phyloP scores from a whole-genome alignment of 1,139 yeast genomes.

The Taphrina confusa region DNA sequence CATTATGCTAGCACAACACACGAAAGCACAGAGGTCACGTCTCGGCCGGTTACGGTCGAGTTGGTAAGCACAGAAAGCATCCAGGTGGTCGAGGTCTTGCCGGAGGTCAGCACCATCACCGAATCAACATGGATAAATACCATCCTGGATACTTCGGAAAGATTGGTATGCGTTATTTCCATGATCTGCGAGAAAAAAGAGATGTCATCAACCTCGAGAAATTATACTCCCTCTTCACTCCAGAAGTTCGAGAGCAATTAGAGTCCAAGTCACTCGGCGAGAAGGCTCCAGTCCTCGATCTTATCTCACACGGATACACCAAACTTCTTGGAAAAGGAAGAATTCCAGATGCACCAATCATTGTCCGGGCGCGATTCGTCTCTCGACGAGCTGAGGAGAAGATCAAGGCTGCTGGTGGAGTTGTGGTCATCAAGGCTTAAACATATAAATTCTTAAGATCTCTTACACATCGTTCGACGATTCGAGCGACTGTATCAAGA shows the following conservation, averaged over 20 bases:
- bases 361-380: constrained; percentile 99
- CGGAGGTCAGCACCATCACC: constrained; percentile 99
- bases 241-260: constrained; percentile 93
- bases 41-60: constrained; percentile 99
- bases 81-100: constrained; percentile 99
- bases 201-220: constrained; percentile 98
- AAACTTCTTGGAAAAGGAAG: constrained; percentile 99
- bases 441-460: no score
- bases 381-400: constrained; percentile 99
- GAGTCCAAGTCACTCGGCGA: constrained; percentile 79
- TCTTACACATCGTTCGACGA: no score
- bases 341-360: constrained; percentile 96
- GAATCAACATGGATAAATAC: constrained; percentile 99
- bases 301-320: constrained; percentile 73
- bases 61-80: constrained; percentile 99
- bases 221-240: constrained; percentile 96
- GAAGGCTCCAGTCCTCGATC: constrained; percentile 66
- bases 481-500: no score
- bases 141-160: constrained; percentile 99
- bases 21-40: constrained; percentile 99
- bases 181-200: constrained; percentile 69
- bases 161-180: constrained; percentile 99
- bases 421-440: constrained; percentile 98
- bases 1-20: constrained; percentile 59
- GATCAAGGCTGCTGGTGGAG: constrained; percentile 99